These are phyloP conservation scores for Aureobasidium sp. DNA, from an alignment of 2,329 filamentous ascomycete species.

Conservation along the genomic window DNA sequence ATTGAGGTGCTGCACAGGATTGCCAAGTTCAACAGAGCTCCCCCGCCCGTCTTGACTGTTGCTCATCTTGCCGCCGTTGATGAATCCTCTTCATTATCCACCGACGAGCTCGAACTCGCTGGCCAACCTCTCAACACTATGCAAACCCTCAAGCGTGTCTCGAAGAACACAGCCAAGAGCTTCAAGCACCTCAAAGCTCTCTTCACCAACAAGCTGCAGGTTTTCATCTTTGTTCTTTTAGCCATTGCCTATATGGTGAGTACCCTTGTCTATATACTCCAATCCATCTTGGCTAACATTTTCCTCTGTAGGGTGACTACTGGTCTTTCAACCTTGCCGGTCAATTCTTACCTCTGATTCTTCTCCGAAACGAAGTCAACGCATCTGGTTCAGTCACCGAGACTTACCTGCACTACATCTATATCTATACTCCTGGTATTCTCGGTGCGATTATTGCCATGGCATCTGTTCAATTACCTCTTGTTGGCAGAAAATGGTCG, in stretches of 20 bases:
- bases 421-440: slow-evolving; percentile 48
- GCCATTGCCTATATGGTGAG: slow-evolving; percentile 31
- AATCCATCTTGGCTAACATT: background rate
- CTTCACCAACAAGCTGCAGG: slow-evolving; percentile 10
- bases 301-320: background rate
- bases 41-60: slow-evolving; percentile 2
- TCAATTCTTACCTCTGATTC: slow-evolving; percentile 43
- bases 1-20: slow-evolving; percentile 40
- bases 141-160: slow-evolving; percentile 4
- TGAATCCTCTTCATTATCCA: background rate
- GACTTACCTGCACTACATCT: slow-evolving; percentile 46
- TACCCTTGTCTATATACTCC: background rate
- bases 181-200: slow-evolving; percentile 14
- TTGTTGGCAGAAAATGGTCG: slow-evolving; percentile 40
- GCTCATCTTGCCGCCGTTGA: slow-evolving; percentile 7
- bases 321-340: slow-evolving; percentile 14
- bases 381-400: slow-evolving; percentile 38
- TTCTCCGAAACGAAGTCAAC: slow-evolving; percentile 43
- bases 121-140: background rate
- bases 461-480: slow-evolving; percentile 22
- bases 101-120: background rate
- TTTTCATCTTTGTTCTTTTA: slow-evolving; percentile 10
- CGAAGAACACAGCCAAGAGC: background rate
- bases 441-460: slow-evolving; percentile 44
- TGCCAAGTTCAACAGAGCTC: slow-evolving; percentile 34